Conservation (phyloP, 169 alveolate genomes). For the Eimeria falciformis region DNA sequence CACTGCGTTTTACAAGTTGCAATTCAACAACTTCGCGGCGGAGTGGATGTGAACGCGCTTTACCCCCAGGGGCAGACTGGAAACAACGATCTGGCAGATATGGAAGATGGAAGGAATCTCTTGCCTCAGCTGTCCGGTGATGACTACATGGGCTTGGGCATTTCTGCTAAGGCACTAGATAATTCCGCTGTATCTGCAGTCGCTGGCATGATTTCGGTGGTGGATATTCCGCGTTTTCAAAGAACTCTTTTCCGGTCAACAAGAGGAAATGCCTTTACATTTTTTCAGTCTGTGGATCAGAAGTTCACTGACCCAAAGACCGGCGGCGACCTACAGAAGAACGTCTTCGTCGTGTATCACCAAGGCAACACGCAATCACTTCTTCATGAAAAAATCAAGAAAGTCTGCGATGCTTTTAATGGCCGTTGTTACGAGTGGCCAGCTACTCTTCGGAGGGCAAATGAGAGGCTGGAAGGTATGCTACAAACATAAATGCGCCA, state of each 20-base stretch:
- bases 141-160: background rate
- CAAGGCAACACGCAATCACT: constrained; percentile 90
- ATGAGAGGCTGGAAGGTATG: constrained; percentile 34
- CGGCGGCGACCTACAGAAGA: constrained; percentile 84
- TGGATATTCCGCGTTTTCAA: constrained; percentile 86
- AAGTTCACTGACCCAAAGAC: constrained; percentile 83
- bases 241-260: constrained; percentile 97
- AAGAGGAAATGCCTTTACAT: constrained; percentile 97
- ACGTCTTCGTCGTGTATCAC: constrained; percentile 95
- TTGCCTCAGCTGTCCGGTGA: background rate
- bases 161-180: background rate
- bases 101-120: background rate
- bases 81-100: constrained; percentile 10
- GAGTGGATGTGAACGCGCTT: constrained; percentile 4
- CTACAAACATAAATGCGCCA: background rate
- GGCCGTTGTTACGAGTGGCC: constrained; percentile 92
- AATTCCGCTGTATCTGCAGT: constrained; percentile 89
- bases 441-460: constrained; percentile 79
- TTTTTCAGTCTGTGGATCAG: constrained; percentile 91
- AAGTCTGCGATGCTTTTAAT: constrained; percentile 94
- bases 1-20: constrained; percentile 68
- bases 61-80: background rate
- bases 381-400: constrained; percentile 92
- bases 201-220: constrained; percentile 94
- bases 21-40: constrained; percentile 64